These are phyloP conservation scores for Penicillium subrubescens DNA, from an alignment of 495 filamentous ascomycete species.

Conservation along the genomic window DNA sequence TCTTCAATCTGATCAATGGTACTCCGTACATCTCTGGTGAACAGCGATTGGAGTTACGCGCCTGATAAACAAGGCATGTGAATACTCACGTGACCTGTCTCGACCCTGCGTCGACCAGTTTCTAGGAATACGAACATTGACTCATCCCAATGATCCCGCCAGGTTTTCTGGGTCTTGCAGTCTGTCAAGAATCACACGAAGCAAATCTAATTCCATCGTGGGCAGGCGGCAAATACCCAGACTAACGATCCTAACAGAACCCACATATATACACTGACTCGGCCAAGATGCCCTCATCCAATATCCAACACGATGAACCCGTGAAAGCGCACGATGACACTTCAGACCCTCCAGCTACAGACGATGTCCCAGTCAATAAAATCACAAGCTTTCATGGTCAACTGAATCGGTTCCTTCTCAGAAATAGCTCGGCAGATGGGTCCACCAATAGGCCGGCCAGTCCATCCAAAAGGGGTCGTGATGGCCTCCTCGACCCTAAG, in stretches of 20 bases:
- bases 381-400: constrained; percentile 56
- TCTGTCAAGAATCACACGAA: not conserved
- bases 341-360: not conserved
- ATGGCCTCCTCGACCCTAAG: constrained; percentile 6
- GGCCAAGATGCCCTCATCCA: not conserved
- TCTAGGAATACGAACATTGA: not conserved
- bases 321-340: not conserved
- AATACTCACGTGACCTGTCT: not conserved
- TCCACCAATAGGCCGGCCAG: not conserved
- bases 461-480: not conserved
- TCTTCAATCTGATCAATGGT: not conserved
- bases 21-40: too few relatives aligned
- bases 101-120: not conserved
- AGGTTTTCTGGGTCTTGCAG: not conserved
- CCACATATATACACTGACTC: not conserved
- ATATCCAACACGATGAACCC: not conserved
- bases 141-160: not conserved
- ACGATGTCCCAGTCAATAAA: constrained; percentile 41
- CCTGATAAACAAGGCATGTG: constrained; percentile 6
- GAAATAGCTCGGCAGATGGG: constrained; percentile 13
- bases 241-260: not conserved
- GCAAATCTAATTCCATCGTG: not conserved
- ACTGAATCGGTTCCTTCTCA: constrained; percentile 48
- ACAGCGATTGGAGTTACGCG: not conserved
- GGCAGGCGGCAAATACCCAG: not conserved